Evolutionary conservation across 495 filamentous ascomycete species (phyloP), one percentile per base, ranked within the genome.

Genomic region (Penicillium lagena): DNA sequence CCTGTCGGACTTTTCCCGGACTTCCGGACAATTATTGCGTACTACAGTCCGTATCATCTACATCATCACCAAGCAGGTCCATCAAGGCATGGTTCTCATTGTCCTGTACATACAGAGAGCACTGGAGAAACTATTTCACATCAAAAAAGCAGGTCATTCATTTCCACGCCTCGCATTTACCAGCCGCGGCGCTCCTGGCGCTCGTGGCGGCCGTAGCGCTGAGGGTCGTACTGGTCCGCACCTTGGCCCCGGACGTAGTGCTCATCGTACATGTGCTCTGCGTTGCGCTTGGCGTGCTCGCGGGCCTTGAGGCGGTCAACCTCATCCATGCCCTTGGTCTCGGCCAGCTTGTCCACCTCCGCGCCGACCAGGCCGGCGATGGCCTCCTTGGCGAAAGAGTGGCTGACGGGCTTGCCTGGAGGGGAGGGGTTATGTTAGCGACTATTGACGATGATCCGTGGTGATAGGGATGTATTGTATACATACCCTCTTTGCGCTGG

Each of bases 371-470:
- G 58, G 50, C 80, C 86, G 36, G 75, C 82, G 13, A 90, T 70
- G 31, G 82, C 56, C 64, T 89, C 87, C 72, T 90, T 90, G 63
- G 87, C 87, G 56, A 87, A 81, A 32, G 67, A 70, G 70, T 90
- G 87, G 52, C 69, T 73, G 50, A 87, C 81, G 1, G 71, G 47
- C 68, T 87, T 81, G 71, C 86, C 84, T 87, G 45, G 22, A 22
- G 22, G 2, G 4, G 22, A 4, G 22, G 1, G 22, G 22, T n/a
- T n/a, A n/a, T 22, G 4, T 22, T 22, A 22, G 22, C 22, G 22
- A 22, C 4, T 2, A 22, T 22, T 22, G 22, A 22, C 22, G 22
- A 22, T 3, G 22, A 22, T 22, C 22, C 4, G 31, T 41, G 22
- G 6, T 4, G 29, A 46, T 29, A 29, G 14, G 37, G 17, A 35